A percentile compares a stretch with the other conserved stretches of the same genome.
Evolutionary conservation across 352 stramenopile genomes (phyloP).

Genomic region (Pythium phragmitis): DNA sequence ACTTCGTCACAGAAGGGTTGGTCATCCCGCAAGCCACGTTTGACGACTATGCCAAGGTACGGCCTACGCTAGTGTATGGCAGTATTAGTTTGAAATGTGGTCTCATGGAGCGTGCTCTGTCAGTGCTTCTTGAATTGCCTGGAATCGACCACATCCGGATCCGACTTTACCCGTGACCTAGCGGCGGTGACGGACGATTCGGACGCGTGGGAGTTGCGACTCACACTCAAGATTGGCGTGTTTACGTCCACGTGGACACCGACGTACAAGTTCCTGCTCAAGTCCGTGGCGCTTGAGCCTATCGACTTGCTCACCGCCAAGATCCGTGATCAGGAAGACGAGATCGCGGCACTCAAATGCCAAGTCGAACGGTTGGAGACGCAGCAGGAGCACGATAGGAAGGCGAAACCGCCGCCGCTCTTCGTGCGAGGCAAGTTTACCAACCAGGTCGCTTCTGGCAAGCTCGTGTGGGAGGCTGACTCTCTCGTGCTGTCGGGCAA

Average conservation of each 20-base stretch:
- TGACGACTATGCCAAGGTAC: constrained; percentile 13
- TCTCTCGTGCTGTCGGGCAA: background rate
- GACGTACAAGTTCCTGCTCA: constrained; percentile 17
- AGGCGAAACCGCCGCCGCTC: background rate
- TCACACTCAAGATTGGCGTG: constrained; percentile 11
- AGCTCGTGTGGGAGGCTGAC: constrained; percentile 3
- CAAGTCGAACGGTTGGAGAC: background rate
- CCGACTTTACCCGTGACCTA: background rate
- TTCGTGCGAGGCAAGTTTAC: background rate
- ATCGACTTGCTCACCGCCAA: constrained; percentile 11
- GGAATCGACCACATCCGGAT: background rate
- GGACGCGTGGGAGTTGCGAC: background rate
- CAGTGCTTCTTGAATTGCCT: background rate
- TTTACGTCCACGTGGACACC: constrained; percentile 11
- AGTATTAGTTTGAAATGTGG: no score
- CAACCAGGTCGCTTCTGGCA: background rate
- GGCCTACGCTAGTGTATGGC: background rate
- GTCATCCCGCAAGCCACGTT: constrained; percentile 13
- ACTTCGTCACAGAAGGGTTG: background rate
- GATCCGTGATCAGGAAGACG: constrained; percentile 17
- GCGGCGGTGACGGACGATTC: background rate
- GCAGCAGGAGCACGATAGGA: background rate
- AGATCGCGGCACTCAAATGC: background rate
- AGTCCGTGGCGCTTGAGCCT: constrained; percentile 4
- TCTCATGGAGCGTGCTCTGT: no score